Conservation (phyloP, 2,329 filamentous ascomycete species). For the Verticillium albo-atrum region DNA sequence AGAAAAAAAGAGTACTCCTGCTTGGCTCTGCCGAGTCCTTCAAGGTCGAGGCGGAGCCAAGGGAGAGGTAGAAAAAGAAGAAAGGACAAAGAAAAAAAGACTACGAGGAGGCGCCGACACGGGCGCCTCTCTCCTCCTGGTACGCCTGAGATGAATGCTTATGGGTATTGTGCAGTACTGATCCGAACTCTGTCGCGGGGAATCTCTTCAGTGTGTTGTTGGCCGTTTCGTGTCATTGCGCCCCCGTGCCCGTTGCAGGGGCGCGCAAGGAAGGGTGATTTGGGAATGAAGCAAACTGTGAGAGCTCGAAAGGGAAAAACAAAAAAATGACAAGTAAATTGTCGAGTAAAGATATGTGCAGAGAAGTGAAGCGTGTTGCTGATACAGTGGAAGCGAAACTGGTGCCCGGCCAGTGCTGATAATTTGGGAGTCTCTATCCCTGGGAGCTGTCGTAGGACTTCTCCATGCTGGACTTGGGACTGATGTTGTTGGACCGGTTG, state of each 20-base stretch:
- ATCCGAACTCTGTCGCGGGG: constrained; percentile 7
- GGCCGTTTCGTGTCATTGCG: constrained; percentile 11
- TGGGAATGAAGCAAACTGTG: constrained; percentile 10
- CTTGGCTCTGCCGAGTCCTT: constrained; percentile 10
- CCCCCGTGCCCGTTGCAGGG: constrained; percentile 2
- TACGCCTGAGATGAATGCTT: constrained; percentile 14
- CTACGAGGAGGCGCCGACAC: not conserved
- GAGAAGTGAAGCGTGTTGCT: constrained; percentile 7
- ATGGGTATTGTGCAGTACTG: not conserved
- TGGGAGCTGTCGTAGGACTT: constrained; percentile 37
- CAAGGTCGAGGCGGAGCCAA: constrained; percentile 4
- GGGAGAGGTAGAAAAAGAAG: constrained; percentile 2
- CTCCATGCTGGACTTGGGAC: constrained; percentile 46
- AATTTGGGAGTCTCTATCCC: not conserved
- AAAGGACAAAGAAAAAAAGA: constrained; percentile 7
- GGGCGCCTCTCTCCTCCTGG: constrained; percentile 10
- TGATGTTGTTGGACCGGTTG: constrained; percentile 44
- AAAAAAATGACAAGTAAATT: not conserved
- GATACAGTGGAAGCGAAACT: not conserved
- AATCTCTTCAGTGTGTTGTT: constrained; percentile 7
- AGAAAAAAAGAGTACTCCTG: not conserved
- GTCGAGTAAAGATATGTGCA: constrained; percentile 5
- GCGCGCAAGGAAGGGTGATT: constrained; percentile 6
- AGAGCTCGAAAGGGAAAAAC: not conserved
- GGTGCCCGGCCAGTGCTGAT: not conserved